Percentiles rank a stretch among this genome's conserved stretches.
phyloP scores from a whole-genome alignment of 306 rosid species.

The Morella rubra region DNA sequence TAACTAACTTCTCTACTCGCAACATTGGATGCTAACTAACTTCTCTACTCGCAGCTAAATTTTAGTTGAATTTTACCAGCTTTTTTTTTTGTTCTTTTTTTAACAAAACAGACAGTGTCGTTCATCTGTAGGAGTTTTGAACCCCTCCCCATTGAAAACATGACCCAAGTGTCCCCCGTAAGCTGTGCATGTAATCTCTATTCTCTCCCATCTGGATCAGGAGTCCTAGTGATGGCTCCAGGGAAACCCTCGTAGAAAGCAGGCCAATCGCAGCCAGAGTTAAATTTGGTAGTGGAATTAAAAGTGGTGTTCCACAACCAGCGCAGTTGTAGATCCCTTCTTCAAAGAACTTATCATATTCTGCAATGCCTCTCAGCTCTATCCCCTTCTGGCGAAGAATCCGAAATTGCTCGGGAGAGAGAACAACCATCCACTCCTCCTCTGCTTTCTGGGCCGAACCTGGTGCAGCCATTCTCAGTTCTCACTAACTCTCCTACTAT shows the following conservation, averaged over 20 bases:
- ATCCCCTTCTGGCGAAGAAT: slow-evolving; percentile 83
- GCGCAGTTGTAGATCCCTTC: slow-evolving; percentile 76
- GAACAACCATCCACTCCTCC: slow-evolving; percentile 73
- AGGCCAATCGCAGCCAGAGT: slow-evolving; percentile 97
- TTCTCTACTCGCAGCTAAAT: too few relatives aligned
- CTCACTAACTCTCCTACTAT: not conserved
- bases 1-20: too few relatives aligned
- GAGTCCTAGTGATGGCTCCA: slow-evolving; percentile 70
- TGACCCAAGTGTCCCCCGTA: slow-evolving; percentile 86
- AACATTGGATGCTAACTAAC: too few relatives aligned
- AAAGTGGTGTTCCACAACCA: slow-evolving; percentile 81
- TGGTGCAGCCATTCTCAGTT: slow-evolving; percentile 37
- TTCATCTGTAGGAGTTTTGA: slow-evolving; percentile 74
- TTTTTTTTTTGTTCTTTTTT: too few relatives aligned
- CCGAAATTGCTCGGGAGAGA: slow-evolving; percentile 80
- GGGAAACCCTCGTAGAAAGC: slow-evolving; percentile 90
- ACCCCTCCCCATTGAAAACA: slow-evolving; percentile 83
- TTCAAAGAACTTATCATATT: slow-evolving; percentile 72
- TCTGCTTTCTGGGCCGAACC: slow-evolving; percentile 54
- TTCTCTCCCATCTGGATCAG: slow-evolving; percentile 89
- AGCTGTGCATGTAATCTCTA: slow-evolving; percentile 86
- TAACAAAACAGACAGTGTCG: too few relatives aligned
- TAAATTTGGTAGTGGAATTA: slow-evolving; percentile 73
- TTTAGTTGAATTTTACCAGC: too few relatives aligned
- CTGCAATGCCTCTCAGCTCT: slow-evolving; percentile 68